phyloP scores from a whole-genome alignment of 2,329 filamentous ascomycete genomes.

The Dendrostoma leiphaemia region DNA sequence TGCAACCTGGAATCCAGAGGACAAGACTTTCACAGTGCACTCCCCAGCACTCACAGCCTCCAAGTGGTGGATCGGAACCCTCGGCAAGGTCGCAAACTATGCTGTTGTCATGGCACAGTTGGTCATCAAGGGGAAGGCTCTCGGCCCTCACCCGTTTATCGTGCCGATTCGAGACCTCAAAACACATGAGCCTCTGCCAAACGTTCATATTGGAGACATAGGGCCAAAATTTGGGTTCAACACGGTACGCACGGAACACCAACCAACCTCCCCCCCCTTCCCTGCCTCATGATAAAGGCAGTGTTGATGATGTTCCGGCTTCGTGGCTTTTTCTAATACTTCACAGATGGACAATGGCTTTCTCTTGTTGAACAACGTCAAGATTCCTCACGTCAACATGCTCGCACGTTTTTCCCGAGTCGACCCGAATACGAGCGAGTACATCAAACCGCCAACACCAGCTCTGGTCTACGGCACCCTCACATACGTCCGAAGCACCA shows the following conservation, averaged over 20 bases:
- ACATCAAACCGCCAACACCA: slow-evolving; percentile 64
- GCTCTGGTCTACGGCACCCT: slow-evolving; percentile 72
- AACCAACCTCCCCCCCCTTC: no score
- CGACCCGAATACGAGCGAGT: slow-evolving; percentile 66
- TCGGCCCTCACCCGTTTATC: slow-evolving; percentile 76
- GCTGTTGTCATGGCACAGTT: slow-evolving; percentile 79
- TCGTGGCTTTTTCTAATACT: no score
- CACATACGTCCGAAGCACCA: slow-evolving; percentile 71
- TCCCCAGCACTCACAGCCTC: slow-evolving; percentile 72
- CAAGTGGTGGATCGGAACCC: slow-evolving; percentile 84
- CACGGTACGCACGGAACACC: slow-evolving; percentile 45
- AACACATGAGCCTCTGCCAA: slow-evolving; percentile 67
- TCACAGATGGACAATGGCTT: slow-evolving; percentile 73
- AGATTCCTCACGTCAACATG: slow-evolving; percentile 74
- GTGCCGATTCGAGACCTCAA: slow-evolving; percentile 70
- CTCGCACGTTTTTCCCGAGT: slow-evolving; percentile 68
- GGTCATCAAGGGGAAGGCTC: slow-evolving; percentile 63
- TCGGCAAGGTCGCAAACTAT: slow-evolving; percentile 73
- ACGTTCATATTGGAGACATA: slow-evolving; percentile 75
- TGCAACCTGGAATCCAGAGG: slow-evolving; percentile 69
- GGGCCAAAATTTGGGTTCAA: slow-evolving; percentile 79
- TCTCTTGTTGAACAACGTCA: slow-evolving; percentile 72
- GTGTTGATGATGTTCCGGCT: no score
- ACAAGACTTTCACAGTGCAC: slow-evolving; percentile 74
- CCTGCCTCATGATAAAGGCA: no score